Conservation (phyloP, 768 basidiomycete genomes). For the Russula dissimulans region DNA sequence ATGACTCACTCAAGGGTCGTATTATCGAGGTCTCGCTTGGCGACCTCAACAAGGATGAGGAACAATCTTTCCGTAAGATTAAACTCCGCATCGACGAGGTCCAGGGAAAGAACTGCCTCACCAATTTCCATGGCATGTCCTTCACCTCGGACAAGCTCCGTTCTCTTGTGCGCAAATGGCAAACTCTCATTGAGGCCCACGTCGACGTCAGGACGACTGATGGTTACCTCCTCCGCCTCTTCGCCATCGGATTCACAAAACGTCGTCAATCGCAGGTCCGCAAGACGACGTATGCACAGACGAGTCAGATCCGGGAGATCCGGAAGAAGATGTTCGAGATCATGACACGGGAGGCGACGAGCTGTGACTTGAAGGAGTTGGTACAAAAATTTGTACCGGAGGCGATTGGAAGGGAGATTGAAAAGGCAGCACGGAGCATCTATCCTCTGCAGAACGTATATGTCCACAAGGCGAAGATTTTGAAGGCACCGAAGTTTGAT, state of each 20-base stretch:
- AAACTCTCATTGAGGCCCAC: constrained; percentile 96
- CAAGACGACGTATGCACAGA: constrained; percentile 98
- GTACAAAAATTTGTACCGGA: constrained; percentile 99
- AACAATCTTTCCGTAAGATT: constrained; percentile 99
- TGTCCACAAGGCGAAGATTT: constrained; percentile 98
- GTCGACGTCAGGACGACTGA: constrained; percentile 99
- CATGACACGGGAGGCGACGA: constrained; percentile 91
- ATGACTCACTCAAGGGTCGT: constrained; percentile 95
- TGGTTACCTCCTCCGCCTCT: constrained; percentile 97
- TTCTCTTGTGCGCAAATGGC: constrained; percentile 99
- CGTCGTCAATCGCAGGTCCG: constrained; percentile 92
- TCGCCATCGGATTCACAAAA: constrained; percentile 98
- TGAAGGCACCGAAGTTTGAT: constrained; percentile 97
- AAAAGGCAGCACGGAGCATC: constrained; percentile 93
- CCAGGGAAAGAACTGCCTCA: constrained; percentile 98
- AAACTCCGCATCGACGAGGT: constrained; percentile 95
- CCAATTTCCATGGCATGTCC: constrained; percentile 99
- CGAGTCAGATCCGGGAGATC: constrained; percentile 92
- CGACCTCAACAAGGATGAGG: constrained; percentile 99
- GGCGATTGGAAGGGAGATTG: constrained; percentile 98
- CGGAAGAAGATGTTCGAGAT: constrained; percentile 99
- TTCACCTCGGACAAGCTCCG: constrained; percentile 99
- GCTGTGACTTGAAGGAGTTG: constrained; percentile 94
- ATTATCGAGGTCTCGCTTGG: constrained; percentile 93
- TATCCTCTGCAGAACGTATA: constrained; percentile 99